phyloP scores from a whole-genome alignment of 371 early-diverging fungal genomes.

The Parasitella parasitica region DNA sequence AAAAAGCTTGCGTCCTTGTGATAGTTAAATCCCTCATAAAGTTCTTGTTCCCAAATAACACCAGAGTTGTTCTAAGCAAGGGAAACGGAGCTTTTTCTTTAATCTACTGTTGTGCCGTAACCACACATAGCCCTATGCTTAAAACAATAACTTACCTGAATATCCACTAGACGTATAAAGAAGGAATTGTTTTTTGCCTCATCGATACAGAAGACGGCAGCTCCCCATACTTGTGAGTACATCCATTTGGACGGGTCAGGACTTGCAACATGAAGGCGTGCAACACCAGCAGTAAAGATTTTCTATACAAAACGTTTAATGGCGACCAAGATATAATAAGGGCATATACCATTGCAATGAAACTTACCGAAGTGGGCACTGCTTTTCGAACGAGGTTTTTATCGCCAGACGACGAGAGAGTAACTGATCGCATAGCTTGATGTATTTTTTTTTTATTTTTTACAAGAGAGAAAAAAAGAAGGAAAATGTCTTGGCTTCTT shows the following conservation, averaged over 20 bases:
- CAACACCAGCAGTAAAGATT: constrained; percentile 81
- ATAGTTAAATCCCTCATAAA: constrained; percentile 77
- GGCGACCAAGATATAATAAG: too few relatives aligned
- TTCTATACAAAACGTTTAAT: constrained; percentile 46
- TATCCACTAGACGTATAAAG: constrained; percentile 76
- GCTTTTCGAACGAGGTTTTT: constrained; percentile 42
- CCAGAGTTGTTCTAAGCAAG: constrained; percentile 43
- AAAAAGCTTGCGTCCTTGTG: constrained; percentile 74
- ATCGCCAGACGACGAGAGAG: constrained; percentile 33
- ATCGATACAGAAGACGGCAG: constrained; percentile 70
- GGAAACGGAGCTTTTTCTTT: not conserved
- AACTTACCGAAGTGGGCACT: constrained; percentile 39
- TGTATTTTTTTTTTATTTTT: too few relatives aligned
- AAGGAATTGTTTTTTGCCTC: constrained; percentile 58
- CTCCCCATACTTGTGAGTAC: constrained; percentile 77
- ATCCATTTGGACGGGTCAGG: constrained; percentile 71
- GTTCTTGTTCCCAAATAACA: constrained; percentile 83
- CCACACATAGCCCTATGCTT: too few relatives aligned
- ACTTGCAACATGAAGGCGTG: constrained; percentile 80
- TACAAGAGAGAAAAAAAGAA: not conserved
- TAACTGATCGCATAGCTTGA: constrained; percentile 20
- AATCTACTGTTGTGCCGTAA: too few relatives aligned
- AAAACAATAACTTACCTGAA: constrained; percentile 52
- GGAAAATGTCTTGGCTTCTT: not conserved
- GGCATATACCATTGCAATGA: not conserved